A percentile compares a stretch with the other conserved stretches of the same genome.
phyloP scores from a whole-genome alignment of 2,329 filamentous ascomycete species.

The Penicillium freii region DNA sequence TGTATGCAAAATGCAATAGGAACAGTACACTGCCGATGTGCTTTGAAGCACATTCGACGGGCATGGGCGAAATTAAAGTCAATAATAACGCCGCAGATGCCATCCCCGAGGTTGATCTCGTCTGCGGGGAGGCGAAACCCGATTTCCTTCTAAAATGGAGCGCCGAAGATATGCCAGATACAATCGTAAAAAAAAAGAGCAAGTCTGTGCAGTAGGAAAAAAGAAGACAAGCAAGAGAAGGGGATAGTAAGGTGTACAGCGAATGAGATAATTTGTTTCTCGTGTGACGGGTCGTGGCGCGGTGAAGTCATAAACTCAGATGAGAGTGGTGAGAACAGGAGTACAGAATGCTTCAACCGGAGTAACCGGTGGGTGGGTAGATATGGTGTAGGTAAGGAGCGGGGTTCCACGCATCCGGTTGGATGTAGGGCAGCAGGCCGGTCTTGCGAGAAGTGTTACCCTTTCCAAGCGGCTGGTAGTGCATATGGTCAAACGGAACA shows the following conservation, averaged over 20 bases:
- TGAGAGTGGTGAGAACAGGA: neutral
- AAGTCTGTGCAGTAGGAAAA: slow-evolving; percentile 15
- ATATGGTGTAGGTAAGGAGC: slow-evolving; percentile 31
- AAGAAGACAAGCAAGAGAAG: slow-evolving; percentile 5
- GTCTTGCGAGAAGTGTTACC: slow-evolving; percentile 63
- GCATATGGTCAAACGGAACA: slow-evolving; percentile 69
- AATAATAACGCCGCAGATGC: slow-evolving; percentile 16
- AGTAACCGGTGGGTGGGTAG: slow-evolving; percentile 32
- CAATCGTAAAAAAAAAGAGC: slow-evolving; percentile 10
- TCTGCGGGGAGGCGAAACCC: slow-evolving; percentile 10
- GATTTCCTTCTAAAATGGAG: slow-evolving; percentile 18
- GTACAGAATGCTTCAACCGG: slow-evolving; percentile 17
- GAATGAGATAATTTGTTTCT: slow-evolving; percentile 21
- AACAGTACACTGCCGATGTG: slow-evolving; percentile 6
- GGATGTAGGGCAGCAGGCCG: slow-evolving; percentile 63
- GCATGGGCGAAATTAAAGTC: neutral
- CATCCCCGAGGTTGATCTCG: slow-evolving; percentile 2
- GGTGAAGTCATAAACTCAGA: slow-evolving; percentile 27
- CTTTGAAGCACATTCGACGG: neutral
- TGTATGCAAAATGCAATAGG: slow-evolving; percentile 29
- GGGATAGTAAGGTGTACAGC: slow-evolving; percentile 19
- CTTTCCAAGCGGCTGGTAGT: slow-evolving; percentile 75
- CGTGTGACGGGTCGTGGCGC: slow-evolving; percentile 29
- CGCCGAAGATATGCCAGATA: slow-evolving; percentile 20
- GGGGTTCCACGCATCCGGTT: slow-evolving; percentile 45